Evolutionary conservation across 208 protist genomes (phyloP), one percentile per base, ranked within the genome.

Genomic region (Acanthamoeba castellanii): DNA sequence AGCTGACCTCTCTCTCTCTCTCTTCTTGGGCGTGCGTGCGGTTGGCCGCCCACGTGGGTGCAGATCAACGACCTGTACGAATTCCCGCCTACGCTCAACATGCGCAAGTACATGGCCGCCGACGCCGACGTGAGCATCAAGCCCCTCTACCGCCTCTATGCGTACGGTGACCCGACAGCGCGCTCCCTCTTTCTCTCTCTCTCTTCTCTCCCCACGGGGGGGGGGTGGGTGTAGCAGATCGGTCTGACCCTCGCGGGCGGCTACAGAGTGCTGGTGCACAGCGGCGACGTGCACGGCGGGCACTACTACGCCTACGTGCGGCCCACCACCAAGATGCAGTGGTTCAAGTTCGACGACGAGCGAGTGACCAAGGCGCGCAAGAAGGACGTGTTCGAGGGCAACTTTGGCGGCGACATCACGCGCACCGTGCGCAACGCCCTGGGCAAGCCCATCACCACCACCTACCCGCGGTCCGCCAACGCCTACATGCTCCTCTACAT

Each of bases 261-360:
- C n/a, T n/a, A n/a, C 59, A 96, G 97, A 18, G 98, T 99, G 20
- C 95, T 99, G n/a, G 97, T 99, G 7, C 98, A 99, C 96, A 85
- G 89, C 42, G 98, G 98, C 32, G 97, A 97, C 57, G 93, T 97
- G 47, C 94, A 98, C 93, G 97, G 98, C 68, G 98, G 98, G 9
- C 98, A 99, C 95, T 99, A 99, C 95, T 98, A 98, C 64, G 96
- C 96, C 37, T 99, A 97, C 96, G 70, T 99, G 3, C 95, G 97
- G n/a, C 97, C 98, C 27, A 93, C 32, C 11, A 81, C 95, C 30
- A 57, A 95, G 37, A 84, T 95, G 16, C 64, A 93, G 47, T 97
- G 96, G 94, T 95, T 55, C 89, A 96, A 97, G 87, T 99, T 98
- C 93, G 98, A 99, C 94, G 98, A 99, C 95, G 97, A 98, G 70